Evolutionary conservation across 2,329 filamentous ascomycete genomes (phyloP), one percentile per base, ranked within the genome.

Genomic region (Hypomyces rosellus): DNA sequence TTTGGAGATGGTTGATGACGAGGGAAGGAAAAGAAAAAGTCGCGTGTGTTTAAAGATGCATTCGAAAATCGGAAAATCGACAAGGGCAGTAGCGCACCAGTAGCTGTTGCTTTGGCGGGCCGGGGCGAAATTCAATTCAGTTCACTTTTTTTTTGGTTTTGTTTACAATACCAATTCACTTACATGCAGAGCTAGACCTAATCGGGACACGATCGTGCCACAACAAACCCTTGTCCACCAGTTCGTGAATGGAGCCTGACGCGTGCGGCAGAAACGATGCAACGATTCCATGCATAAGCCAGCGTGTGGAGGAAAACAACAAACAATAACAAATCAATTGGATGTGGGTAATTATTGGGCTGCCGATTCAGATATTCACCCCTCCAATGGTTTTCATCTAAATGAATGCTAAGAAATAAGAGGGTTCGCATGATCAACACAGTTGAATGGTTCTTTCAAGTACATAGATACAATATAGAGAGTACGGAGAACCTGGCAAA

Each of bases 101-200:
- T 11, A 30, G 25, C 9, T 30, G 25, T 30, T 30, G 25, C 25
- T 30, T 38, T 38, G 36, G 36, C 16, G 36, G 36, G 36, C 36
- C 14, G 36, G 16, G 16, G 14, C 16, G 16, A n/a, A 25, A 40
- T 36, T 33, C 25, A 41, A 34, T 48, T 30, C n/a, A 15, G 16
- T n/a, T n/a, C n/a, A n/a, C n/a, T n/a, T n/a, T n/a, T n/a, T n/a
- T n/a, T n/a, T n/a, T n/a, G n/a, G n/a, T n/a, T 47, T 51, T 51
- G 50, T 51, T 51, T 51, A 51, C 50, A 20, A 20, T 20, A 20
- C 20, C 5, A 20, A 20, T 20, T 20, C 20, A 45, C 39, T 48
- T 30, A 11, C 25, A 12, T 14, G 1, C 0, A 1, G 8, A 1
- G 18, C 36, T 51, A 51, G 45, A 34, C 45, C 46, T 41, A 33